phyloP scores from a whole-genome alignment of 208 protist genomes.

The Crithidia mellificae region DNA sequence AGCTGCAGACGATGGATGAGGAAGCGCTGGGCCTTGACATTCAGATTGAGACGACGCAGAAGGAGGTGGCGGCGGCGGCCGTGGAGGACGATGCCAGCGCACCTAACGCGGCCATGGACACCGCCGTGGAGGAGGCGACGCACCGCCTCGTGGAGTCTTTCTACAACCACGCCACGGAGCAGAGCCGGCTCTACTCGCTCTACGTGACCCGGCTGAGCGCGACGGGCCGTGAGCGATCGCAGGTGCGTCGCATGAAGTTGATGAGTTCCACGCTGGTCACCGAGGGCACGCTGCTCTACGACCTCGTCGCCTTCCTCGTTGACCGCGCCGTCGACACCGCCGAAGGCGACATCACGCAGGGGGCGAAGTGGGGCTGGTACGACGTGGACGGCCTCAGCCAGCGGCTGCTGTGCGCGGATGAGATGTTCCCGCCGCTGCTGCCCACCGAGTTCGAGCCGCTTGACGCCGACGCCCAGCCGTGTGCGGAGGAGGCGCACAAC shows the following conservation, averaged over 20 bases:
- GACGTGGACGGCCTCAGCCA: conserved; percentile 83
- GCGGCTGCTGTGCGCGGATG: conserved; percentile 49
- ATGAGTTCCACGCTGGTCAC: conserved; percentile 75
- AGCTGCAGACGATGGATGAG: conserved; percentile 34
- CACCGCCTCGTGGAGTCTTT: conserved; percentile 68
- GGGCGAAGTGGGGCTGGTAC: conserved; percentile 58
- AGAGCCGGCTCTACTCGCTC: conserved; percentile 56
- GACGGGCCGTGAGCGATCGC: conserved; percentile 57
- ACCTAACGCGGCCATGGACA: conserved; percentile 24
- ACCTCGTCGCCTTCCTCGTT: conserved; percentile 82
- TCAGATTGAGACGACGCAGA: conserved; percentile 27
- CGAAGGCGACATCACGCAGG: conserved; percentile 40
- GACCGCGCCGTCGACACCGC: conserved; percentile 80
- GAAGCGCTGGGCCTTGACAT: conserved; percentile 34
- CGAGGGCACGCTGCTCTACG: conserved; percentile 70
- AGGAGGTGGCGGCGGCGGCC: neutral
- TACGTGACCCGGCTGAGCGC: conserved; percentile 67
- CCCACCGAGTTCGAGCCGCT: conserved; percentile 26
- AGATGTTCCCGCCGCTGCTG: conserved; percentile 76
- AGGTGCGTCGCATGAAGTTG: conserved; percentile 74
- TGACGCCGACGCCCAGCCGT: conserved; percentile 29
- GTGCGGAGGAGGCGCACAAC: conserved; percentile 46
- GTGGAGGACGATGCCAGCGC: conserved; percentile 11
- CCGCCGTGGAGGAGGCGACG: conserved; percentile 51
- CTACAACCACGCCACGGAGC: conserved; percentile 54